Conservation (phyloP, 1,139 yeast species). For the Meyerozyma athensensis region DNA sequence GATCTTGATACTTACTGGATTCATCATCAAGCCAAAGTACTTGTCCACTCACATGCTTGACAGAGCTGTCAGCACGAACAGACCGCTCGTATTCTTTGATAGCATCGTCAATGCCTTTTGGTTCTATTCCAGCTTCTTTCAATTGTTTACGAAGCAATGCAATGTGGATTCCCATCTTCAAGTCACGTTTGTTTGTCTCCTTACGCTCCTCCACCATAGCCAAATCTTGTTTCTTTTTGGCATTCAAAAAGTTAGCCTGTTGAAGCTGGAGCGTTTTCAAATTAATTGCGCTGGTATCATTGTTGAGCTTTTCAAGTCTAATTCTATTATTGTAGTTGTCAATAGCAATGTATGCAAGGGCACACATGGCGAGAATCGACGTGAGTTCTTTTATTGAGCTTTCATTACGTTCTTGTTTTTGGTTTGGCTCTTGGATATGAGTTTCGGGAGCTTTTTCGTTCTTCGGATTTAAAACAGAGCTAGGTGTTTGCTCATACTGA, state of each 20-base stretch:
- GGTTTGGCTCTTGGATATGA: neutral
- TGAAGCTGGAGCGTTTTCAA: conserved; percentile 40
- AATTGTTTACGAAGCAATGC: conserved; percentile 60
- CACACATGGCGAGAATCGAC: conserved; percentile 33
- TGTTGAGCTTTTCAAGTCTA: conserved; percentile 35
- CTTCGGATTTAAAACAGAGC: neutral
- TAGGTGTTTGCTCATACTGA: neutral
- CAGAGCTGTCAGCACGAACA: conserved; percentile 52
- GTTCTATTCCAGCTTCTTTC: conserved; percentile 47
- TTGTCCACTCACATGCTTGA: conserved; percentile 50
- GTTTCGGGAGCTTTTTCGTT: conserved; percentile 2
- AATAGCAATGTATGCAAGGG: conserved; percentile 45
- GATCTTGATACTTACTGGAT: conserved; percentile 21
- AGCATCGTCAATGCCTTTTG: conserved; percentile 49
- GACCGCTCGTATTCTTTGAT: conserved; percentile 49
- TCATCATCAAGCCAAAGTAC: conserved; percentile 57
- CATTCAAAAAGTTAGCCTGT: conserved; percentile 39
- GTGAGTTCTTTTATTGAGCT: conserved; percentile 28
- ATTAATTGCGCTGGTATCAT: conserved; percentile 38
- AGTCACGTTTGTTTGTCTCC: conserved; percentile 45
- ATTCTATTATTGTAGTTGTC: conserved; percentile 46
- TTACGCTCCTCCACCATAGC: conserved; percentile 45
- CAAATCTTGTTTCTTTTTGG: conserved; percentile 43
- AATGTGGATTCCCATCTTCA: conserved; percentile 60
- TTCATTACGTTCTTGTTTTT: neutral